Conservation (phyloP, 148 eudicot genomes). For the Camellia japonica region DNA sequence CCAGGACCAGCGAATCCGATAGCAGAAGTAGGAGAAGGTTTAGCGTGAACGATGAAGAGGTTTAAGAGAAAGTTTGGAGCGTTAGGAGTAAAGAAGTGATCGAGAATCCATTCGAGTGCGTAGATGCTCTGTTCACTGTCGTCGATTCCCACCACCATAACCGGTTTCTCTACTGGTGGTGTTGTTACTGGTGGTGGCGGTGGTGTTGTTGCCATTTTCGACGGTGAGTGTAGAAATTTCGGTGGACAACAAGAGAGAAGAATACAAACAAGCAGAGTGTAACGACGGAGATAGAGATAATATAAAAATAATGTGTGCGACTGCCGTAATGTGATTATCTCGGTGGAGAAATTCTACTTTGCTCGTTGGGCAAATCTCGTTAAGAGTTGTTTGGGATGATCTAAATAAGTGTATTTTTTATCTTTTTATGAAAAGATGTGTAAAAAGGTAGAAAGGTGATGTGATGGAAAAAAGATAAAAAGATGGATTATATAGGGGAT, state of each 20-base stretch:
- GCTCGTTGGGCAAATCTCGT: no score
- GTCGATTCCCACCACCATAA: constrained; percentile 59
- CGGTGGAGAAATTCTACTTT: no score
- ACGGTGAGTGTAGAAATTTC: not conserved
- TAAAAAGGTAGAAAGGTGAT: no score
- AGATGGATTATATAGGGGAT: no score
- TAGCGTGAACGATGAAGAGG: constrained; percentile 53
- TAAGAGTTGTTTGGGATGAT: no score
- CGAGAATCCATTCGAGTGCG: constrained; percentile 60
- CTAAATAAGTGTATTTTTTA: no score
- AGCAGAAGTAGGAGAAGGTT: constrained; percentile 40
- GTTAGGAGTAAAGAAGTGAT: constrained; percentile 47
- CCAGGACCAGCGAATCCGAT: constrained; percentile 62
- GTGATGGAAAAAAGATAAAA: no score
- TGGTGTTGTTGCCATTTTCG: not conserved
- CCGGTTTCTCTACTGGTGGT: constrained; percentile 35
- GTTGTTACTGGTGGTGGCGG: not conserved
- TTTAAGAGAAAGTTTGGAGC: constrained; percentile 41
- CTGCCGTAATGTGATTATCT: no score
- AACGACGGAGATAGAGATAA: no score
- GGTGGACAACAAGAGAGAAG: not conserved
- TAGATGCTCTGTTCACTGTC: constrained; percentile 64
- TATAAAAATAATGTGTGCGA: no score
- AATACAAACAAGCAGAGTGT: no score
- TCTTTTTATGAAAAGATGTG: no score